Conservation (phyloP, 805 yeast species). For the Saccharomyces paradoxus region DNA sequence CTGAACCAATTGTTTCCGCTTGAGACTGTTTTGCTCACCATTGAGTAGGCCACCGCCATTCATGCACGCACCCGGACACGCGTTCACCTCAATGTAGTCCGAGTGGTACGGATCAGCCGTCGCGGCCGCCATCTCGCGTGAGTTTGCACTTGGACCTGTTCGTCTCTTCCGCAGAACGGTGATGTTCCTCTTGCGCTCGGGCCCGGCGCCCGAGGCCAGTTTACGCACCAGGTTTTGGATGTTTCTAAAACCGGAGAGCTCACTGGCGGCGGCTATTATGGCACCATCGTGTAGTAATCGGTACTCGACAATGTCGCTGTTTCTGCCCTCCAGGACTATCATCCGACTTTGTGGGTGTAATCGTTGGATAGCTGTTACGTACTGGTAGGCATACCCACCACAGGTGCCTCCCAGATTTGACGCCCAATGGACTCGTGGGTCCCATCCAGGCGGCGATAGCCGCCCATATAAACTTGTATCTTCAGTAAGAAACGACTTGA, state of each 20-base stretch:
- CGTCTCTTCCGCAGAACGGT: constrained; percentile 29
- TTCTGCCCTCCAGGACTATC: constrained; percentile 51
- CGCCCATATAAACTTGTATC: constrained; percentile 4
- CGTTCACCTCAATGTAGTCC: constrained; percentile 91
- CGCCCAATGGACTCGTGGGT: constrained; percentile 53
- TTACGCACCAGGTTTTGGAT: constrained; percentile 89
- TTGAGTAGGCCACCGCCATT: constrained; percentile 92
- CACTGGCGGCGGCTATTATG: constrained; percentile 49
- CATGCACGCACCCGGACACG: constrained; percentile 96
- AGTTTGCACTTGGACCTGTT: not conserved
- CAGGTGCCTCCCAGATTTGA: constrained; percentile 73
- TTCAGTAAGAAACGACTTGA: constrained; percentile 15
- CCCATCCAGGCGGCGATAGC: constrained; percentile 22
- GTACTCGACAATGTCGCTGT: constrained; percentile 67
- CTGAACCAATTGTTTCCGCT: constrained; percentile 12
- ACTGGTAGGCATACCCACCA: constrained; percentile 81
- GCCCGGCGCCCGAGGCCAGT: constrained; percentile 40
- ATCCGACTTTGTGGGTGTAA: constrained; percentile 24
- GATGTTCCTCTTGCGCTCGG: constrained; percentile 13
- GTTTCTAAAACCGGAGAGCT: constrained; percentile 86
- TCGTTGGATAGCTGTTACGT: constrained; percentile 39
- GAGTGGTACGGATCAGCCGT: constrained; percentile 55
- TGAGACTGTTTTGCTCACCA: constrained; percentile 28
- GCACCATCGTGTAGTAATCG: constrained; percentile 38
- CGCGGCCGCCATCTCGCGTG: constrained; percentile 7